Conservation (phyloP, 2,329 filamentous ascomycete species). For the Fusarium haematococcum region DNA sequence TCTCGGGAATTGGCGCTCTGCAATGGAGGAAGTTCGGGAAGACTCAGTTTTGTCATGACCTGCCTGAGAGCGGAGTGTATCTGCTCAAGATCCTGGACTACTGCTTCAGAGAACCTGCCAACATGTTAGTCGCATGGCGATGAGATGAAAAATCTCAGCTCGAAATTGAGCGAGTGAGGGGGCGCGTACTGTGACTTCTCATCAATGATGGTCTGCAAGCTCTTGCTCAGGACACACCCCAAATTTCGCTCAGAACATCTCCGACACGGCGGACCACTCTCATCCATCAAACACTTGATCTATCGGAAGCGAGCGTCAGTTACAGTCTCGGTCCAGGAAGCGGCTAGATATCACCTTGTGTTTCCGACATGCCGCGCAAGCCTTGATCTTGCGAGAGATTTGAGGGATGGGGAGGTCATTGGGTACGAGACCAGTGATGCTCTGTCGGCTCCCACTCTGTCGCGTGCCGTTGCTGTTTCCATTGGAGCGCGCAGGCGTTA, state of each 20-base stretch:
- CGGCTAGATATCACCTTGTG: conserved; percentile 49
- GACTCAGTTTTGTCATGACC: conserved; percentile 41
- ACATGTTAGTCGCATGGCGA: neutral
- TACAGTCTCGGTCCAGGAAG: neutral
- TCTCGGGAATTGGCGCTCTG: conserved; percentile 38
- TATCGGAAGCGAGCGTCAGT: conserved; percentile 18
- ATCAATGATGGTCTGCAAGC: conserved; percentile 56
- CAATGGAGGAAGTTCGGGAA: conserved; percentile 39
- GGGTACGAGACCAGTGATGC: conserved; percentile 15
- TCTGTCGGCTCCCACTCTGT: conserved; percentile 34
- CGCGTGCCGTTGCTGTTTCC: conserved; percentile 32
- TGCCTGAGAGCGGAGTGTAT: conserved; percentile 41
- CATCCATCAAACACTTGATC: conserved; percentile 58
- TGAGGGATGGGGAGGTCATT: conserved; percentile 44
- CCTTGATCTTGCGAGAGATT: conserved; percentile 56
- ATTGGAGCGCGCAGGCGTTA: conserved; percentile 28
- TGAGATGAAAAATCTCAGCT: too few species aligned
- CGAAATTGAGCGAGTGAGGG: neutral
- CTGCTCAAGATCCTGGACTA: conserved; percentile 42
- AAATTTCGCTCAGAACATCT: conserved; percentile 52
- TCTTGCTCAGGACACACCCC: conserved; percentile 55
- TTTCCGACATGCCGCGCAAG: conserved; percentile 55
- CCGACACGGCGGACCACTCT: conserved; percentile 53
- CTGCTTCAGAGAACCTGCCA: conserved; percentile 26
- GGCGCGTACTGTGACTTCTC: conserved; percentile 52